Percentiles rank a stretch among this genome's conserved stretches.
phyloP scores from a whole-genome alignment of 2,329 filamentous ascomycete species.

The Colletotrichum sp. region DNA sequence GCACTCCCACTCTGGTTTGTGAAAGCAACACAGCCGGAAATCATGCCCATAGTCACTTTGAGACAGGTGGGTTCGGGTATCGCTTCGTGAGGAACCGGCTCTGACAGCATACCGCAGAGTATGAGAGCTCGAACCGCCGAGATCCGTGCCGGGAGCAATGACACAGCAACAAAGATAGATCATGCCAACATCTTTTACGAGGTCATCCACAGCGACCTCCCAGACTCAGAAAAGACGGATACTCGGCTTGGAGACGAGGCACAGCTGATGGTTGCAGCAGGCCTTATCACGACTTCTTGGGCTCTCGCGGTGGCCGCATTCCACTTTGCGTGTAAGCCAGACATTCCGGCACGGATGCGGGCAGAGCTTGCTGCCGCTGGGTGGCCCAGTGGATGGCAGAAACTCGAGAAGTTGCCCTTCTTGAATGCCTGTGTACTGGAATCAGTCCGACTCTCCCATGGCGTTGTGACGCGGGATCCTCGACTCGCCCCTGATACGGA shows the following conservation, averaged over 20 bases:
- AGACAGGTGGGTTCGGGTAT: not conserved
- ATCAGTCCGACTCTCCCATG: conserved; percentile 44
- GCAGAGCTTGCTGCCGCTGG: conserved; percentile 33
- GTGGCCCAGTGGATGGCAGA: conserved; percentile 16
- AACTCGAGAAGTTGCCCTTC: conserved; percentile 39
- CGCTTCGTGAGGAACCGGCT: too few relatives aligned
- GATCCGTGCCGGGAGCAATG: conserved; percentile 11
- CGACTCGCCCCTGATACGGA: conserved; percentile 33
- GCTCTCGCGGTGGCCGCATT: conserved; percentile 39
- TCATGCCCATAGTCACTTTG: conserved; percentile 26
- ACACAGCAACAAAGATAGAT: not conserved
- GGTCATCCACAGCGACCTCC: conserved; percentile 33
- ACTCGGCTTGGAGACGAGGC: conserved; percentile 37
- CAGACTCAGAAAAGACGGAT: conserved; percentile 35
- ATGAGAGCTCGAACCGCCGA: not conserved
- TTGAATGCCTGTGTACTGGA: conserved; percentile 44
- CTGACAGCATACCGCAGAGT: not conserved
- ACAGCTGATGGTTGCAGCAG: conserved; percentile 35
- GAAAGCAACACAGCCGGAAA: conserved; percentile 25
- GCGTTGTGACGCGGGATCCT: conserved; percentile 33
- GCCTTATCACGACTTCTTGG: conserved; percentile 41
- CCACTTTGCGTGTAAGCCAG: conserved; percentile 38
- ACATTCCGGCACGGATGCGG: conserved; percentile 32
- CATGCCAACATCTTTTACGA: conserved; percentile 35
- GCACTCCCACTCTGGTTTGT: conserved; percentile 26